Evolutionary conservation across 75 land plant species (phyloP).

Genomic region (Sequoia sempervirens): DNA sequence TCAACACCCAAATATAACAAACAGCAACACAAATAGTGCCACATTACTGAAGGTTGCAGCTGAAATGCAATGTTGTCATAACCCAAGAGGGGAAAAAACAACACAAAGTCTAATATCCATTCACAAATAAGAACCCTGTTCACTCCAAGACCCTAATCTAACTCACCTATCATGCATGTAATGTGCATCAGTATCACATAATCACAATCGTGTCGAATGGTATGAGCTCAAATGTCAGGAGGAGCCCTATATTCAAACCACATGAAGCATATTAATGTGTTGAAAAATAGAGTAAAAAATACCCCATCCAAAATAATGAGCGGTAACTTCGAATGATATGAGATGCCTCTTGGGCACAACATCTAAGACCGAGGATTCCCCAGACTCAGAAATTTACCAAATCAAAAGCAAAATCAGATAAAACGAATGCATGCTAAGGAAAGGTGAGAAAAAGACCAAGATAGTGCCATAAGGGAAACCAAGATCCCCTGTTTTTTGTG

Average conservation of each 20-base stretch:
- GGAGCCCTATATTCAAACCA: not conserved
- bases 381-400: not conserved
- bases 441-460: not conserved
- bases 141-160: not conserved
- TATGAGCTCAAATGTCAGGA: not conserved
- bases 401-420: not conserved
- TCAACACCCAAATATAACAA: not conserved
- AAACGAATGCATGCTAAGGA: not conserved
- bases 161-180: not conserved
- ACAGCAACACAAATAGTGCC: not conserved
- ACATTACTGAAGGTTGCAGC: not conserved
- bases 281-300: not conserved
- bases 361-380: not conserved
- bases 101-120: not conserved
- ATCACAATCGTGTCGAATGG: not conserved
- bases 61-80: not conserved
- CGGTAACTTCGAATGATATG: not conserved
- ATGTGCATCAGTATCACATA: not conserved
- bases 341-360: too few relatives aligned
- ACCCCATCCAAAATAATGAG: not conserved
- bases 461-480: not conserved
- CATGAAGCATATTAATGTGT: not conserved
- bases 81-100: not conserved
- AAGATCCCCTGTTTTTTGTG: not conserved
- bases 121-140: not conserved